Base-by-base conservation (phyloP, 495 filamentous ascomycete species). In the Lasiosphaeriaceae sp. region DNA sequence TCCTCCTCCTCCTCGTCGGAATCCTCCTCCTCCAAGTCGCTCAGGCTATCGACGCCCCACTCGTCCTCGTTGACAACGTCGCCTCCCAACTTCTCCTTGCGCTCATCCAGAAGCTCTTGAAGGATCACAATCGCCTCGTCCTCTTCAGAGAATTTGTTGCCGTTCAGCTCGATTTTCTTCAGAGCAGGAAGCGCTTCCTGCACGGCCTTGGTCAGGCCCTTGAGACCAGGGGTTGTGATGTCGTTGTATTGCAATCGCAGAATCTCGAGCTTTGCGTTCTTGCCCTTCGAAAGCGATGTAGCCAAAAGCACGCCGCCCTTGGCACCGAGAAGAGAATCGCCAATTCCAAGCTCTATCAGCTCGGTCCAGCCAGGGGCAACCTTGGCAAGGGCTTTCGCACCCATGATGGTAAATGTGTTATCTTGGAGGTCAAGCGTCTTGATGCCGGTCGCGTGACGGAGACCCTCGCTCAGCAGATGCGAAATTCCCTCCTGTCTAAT, bases 231-330 rank as follows among this genome's bases (percentile, higher is more conserved):
- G 0, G 85, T 72, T 46, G 87, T 89, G 64, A 98, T 92, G 56
- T 98, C 94, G 77, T 97, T 96, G 80, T 89, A 97, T 71, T 97
- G 93, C 57, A 96, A 71, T 57, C 90, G 82, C 63, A 97, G 74
- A 7, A 85, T 85, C 76, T 93, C 80, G 12, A 97, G 75, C 70
- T 85, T 87, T 60, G 73, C 70, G 71, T 96, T 96, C 60, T 82
- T 82, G 21, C 88, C 91, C 67, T 86, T 80, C 2, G 77, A 78
- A 52, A 98, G 75, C 23, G 90, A 86, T 48, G 86, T 74, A 12
- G 84, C 89, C 22, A 98, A 73, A 61, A 87, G 71, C 19, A 90
- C 71, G 55, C 86, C 87, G 41, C 95, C 93, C 60, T 89, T 86
- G n/a, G 84, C 79, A 46, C 87, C 81, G 43, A 97, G 78, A 44